Conservation (phyloP, 306 rosid species). For the Dalbergia cochinchinensis region DNA sequence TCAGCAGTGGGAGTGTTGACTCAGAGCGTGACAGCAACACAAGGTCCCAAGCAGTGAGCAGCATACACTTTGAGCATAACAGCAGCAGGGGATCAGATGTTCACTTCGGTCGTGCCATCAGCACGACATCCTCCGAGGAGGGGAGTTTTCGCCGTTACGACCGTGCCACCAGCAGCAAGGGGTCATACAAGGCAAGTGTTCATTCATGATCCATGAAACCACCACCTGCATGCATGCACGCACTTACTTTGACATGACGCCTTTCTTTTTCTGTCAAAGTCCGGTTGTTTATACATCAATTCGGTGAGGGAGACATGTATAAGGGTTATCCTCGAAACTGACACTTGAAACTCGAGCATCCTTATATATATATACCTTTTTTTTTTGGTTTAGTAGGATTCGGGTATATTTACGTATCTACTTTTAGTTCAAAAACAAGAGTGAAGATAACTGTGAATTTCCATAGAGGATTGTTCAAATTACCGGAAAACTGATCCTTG, state of each 20-base stretch:
- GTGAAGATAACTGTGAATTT: constrained; percentile 42
- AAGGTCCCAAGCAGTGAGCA: constrained; percentile 20
- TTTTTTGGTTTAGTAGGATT: constrained; percentile 46
- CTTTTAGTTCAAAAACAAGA: constrained; percentile 39
- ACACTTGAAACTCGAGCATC: constrained; percentile 38
- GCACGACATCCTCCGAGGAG: constrained; percentile 26
- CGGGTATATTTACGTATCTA: constrained; percentile 25
- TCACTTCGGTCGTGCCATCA: constrained; percentile 3
- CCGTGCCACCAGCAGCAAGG: constrained; percentile 32
- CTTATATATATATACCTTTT: constrained; percentile 3
- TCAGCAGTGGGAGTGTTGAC: constrained; percentile 36
- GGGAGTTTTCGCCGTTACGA: constrained; percentile 29
- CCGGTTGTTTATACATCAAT: constrained; percentile 36
- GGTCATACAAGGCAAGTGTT: constrained; percentile 33
- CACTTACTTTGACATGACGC: constrained; percentile 40
- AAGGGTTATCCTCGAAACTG: constrained; percentile 29
- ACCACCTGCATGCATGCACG: neutral
- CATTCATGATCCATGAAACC: constrained; percentile 9
- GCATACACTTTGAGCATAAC: neutral
- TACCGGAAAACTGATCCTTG: constrained; percentile 30
- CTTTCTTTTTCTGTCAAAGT: constrained; percentile 38
- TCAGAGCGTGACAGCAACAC: neutral
- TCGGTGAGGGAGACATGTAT: constrained; percentile 35
- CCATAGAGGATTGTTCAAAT: constrained; percentile 39
- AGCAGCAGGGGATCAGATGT: constrained; percentile 6